phyloP scores from a whole-genome alignment of 2,329 filamentous ascomycete genomes.

The Dryadomyces quercivorus region DNA sequence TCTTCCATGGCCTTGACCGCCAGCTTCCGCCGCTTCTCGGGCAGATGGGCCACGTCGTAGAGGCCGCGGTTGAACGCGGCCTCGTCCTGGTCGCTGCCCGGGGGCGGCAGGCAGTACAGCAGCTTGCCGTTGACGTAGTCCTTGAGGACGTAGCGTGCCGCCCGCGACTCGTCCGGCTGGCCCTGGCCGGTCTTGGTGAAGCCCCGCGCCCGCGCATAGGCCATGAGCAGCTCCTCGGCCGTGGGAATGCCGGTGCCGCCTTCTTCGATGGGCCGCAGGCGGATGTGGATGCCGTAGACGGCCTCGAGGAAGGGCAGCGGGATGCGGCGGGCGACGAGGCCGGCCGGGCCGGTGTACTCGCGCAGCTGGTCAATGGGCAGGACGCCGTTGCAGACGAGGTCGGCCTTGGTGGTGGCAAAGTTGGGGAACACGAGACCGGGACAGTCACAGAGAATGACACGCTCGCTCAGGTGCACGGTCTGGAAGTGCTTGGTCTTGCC shows the following conservation, averaged over 20 bases:
- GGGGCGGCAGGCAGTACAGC: constrained; percentile 81
- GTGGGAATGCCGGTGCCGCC: constrained; percentile 83
- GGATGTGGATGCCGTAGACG: constrained; percentile 84
- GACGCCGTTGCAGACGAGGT: constrained; percentile 89
- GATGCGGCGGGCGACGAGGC: constrained; percentile 72
- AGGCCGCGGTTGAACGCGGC: constrained; percentile 78
- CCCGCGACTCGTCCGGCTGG: constrained; percentile 85
- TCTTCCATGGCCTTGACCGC: constrained; percentile 30
- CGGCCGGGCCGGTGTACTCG: constrained; percentile 79
- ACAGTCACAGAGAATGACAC: constrained; percentile 90
- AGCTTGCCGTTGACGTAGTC: constrained; percentile 97
- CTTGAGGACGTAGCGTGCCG: constrained; percentile 80
- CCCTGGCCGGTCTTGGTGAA: constrained; percentile 84
- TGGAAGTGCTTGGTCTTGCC: constrained; percentile 99
- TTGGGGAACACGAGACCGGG: constrained; percentile 98
- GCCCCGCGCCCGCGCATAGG: constrained; percentile 80
- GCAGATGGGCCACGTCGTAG: constrained; percentile 73
- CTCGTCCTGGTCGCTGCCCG: constrained; percentile 42
- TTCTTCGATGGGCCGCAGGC: constrained; percentile 71
- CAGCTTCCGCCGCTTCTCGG: constrained; percentile 57
- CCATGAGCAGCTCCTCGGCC: constrained; percentile 68
- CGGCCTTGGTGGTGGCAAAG: constrained; percentile 91
- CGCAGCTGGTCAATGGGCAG: constrained; percentile 93
- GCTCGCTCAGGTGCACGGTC: constrained; percentile 85
- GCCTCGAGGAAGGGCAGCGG: constrained; percentile 84